A percentile compares a stretch with the other conserved stretches of the same genome.
Evolutionary conservation across 192 early-diverging fungal species (phyloP).

Genomic region (Rhizoclosmatium sp.): DNA sequence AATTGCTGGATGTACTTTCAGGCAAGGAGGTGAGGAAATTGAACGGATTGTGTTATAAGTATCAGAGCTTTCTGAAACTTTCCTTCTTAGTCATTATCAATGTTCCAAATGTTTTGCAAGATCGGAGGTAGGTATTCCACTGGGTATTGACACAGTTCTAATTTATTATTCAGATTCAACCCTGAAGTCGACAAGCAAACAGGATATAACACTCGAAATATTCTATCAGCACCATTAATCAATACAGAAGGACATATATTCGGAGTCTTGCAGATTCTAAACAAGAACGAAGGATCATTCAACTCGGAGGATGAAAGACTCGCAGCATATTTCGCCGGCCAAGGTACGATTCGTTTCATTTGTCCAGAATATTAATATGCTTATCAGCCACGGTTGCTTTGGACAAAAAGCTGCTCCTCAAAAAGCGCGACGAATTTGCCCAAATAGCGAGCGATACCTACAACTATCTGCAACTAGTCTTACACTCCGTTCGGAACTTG

Average conservation of each 20-base stretch:
- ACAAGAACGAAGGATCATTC: slow-evolving; percentile 24
- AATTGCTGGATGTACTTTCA: slow-evolving; percentile 23
- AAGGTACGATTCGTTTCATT: slow-evolving; percentile 20
- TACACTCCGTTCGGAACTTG: slow-evolving; percentile 6
- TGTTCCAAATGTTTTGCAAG: slow-evolving; percentile 5
- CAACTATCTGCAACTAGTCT: background rate
- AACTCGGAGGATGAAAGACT: slow-evolving; percentile 7
- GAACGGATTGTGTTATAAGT: background rate
- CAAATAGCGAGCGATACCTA: background rate
- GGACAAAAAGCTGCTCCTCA: slow-evolving; percentile 13
- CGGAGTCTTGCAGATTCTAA: slow-evolving; percentile 32
- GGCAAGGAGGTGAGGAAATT: slow-evolving; percentile 19
- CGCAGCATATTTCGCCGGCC: slow-evolving; percentile 15
- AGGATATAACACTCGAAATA: slow-evolving; percentile 26
- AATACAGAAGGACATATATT: slow-evolving; percentile 2
- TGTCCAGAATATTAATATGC: background rate
- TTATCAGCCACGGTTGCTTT: slow-evolving; percentile 3
- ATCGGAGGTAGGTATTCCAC: background rate
- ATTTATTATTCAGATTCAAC: slow-evolving; percentile 8
- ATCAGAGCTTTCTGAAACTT: background rate
- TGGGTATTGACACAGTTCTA: background rate
- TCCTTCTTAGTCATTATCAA: slow-evolving; percentile 22
- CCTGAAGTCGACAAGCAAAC: slow-evolving; percentile 17
- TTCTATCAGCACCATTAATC: slow-evolving; percentile 22
- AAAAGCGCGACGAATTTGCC: background rate